Evolutionary conservation across 2,329 filamentous ascomycete genomes (phyloP), one percentile per base, ranked within the genome.

Genomic region (Aspergillus floridensis): DNA sequence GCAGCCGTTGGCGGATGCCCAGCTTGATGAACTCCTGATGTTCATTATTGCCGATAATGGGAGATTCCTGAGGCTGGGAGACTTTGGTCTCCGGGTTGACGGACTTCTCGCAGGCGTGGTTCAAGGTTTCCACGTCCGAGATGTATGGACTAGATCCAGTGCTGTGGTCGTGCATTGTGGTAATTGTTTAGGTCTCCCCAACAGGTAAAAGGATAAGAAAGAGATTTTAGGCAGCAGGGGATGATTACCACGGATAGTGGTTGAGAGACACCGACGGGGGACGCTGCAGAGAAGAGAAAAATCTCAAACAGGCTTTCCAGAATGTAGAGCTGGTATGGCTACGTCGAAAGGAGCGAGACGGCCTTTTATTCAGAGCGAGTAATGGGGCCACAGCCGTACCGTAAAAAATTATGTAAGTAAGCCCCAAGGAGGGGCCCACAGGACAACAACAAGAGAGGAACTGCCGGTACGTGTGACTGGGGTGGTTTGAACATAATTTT

Each of bases 1-100:
- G 66, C 7, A 74, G 59, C 1, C 72, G 65, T 41, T 72, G 63
- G 5, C 63, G 62, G 49, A 72, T 60, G 38, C 38, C 16, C 38
- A 44, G 38, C 16, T 19, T 16, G 6, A 16, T n/a, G 6, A 44
- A 44, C n/a, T 44, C 16, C 16, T 44, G 38, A 44, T 44, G 38
- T 8, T 44, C 38, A 44, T 44, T 44, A 19, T 44, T 44, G 16
- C 38, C 19, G 38, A 44, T 44, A 19, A n/a, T 44, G n/a, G 38
- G 38, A 44, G 38, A 44, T 44, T 19, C 38, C 6, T 44, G 38
- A 44, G 38, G 5, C n/a, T 44, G 38, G 5, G 38, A 44, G 38
- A 44, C 38, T n/a, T 44, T 44, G 38, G 38, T 19, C 38, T 44
- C 38, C 7, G 38, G 38, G 16, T 19, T 44, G 38, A 16, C 38